Conservation (phyloP, 345 rosid genomes). For the Bruguiera parviflora region DNA sequence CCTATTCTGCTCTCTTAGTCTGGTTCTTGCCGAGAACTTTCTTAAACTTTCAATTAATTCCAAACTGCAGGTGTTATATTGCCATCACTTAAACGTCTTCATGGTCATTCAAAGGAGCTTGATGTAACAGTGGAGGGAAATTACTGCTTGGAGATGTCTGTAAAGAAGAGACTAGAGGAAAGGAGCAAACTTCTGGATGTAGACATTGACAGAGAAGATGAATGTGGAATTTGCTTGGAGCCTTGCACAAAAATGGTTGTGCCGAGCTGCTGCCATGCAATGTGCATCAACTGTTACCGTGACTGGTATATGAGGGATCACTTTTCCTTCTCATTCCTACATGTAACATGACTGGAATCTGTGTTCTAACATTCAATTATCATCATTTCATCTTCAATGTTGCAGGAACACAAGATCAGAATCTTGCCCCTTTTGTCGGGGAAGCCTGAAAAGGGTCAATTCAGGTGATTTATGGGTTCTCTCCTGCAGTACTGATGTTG, state of each 20-base stretch:
- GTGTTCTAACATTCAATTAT: not conserved
- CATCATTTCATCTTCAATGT: not conserved
- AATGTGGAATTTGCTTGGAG: constrained; percentile 37
- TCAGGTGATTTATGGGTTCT: constrained; percentile 36
- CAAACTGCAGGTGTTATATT: constrained; percentile 28
- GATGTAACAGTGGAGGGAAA: constrained; percentile 12
- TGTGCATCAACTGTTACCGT: constrained; percentile 35
- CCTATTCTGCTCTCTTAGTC: not conserved
- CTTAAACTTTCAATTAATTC: not conserved
- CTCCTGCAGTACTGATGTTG: constrained; percentile 24
- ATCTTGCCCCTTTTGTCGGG: constrained; percentile 36
- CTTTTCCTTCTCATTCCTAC: not conserved
- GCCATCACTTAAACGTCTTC: constrained; percentile 30
- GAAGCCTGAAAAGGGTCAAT: constrained; percentile 29
- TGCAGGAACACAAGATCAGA: constrained; percentile 29
- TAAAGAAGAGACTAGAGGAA: constrained; percentile 25
- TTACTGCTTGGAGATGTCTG: constrained; percentile 12
- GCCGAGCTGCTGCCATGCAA: constrained; percentile 32
- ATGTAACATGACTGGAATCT: not conserved
- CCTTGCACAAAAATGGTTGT: constrained; percentile 33
- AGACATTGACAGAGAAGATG: constrained; percentile 29
- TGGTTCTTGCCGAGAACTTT: not conserved
- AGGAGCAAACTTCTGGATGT: constrained; percentile 17
- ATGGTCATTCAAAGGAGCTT: constrained; percentile 12
- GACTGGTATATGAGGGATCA: constrained; percentile 22